phyloP scores from a whole-genome alignment of 257 asterid genomes.

The Gentiana dahurica region DNA sequence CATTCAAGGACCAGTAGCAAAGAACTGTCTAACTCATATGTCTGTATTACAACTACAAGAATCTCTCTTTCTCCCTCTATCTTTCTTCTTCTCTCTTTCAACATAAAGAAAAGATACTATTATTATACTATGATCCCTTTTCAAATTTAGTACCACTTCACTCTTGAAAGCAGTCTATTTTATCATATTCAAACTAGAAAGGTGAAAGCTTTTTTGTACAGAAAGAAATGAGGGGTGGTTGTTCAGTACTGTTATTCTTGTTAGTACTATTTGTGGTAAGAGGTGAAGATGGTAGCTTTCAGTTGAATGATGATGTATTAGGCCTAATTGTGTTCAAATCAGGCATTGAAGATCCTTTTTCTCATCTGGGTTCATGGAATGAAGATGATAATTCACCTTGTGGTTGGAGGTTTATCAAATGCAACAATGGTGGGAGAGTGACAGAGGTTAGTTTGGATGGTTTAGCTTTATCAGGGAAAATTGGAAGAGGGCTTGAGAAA shows the following conservation, averaged over 20 bases:
- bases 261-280: conserved; percentile 5
- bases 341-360: conserved; percentile 36
- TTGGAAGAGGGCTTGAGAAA: conserved; percentile 72
- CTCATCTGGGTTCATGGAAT: conserved; percentile 53
- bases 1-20: too few relatives aligned
- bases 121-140: conserved; percentile 9
- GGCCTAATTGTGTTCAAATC: conserved; percentile 93
- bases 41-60: too few relatives aligned
- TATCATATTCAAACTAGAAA: background rate
- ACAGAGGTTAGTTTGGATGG: conserved; percentile 47
- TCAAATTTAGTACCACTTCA: conserved; percentile 10
- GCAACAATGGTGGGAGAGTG: conserved; percentile 51
- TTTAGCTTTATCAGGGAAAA: conserved; percentile 55
- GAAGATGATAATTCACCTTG: conserved; percentile 81
- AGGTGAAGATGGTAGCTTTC: conserved; percentile 30
- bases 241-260: conserved; percentile 8
- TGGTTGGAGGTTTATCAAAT: conserved; percentile 57
- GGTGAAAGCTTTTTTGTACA: background rate
- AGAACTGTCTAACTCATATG: too few relatives aligned
- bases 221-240: conserved; percentile 14
- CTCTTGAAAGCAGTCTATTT: background rate
- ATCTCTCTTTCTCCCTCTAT: too few relatives aligned
- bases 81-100: too few relatives aligned
- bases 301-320: conserved; percentile 70
- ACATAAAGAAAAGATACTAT: too few relatives aligned